phyloP scores from a whole-genome alignment of 164 flowering plant genomes.

The Annona cherimola region DNA sequence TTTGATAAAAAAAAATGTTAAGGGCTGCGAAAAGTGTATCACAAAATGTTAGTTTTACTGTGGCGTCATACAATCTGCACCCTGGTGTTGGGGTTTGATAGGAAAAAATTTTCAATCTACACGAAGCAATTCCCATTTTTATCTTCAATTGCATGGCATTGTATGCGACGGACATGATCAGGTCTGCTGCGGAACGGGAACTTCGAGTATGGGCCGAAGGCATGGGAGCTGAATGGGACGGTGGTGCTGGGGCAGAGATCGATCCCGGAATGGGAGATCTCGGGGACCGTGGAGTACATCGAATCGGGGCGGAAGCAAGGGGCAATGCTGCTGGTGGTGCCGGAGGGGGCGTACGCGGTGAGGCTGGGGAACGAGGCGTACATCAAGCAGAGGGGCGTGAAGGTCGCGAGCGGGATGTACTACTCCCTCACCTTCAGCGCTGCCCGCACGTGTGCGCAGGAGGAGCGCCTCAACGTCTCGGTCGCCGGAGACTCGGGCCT shows the following conservation, averaged over 20 bases:
- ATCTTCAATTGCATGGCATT: neutral
- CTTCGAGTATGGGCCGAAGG: constrained; percentile 72
- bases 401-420: constrained; percentile 35
- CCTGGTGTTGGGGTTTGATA: too few relatives aligned
- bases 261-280: constrained; percentile 65
- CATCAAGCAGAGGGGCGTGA: constrained; percentile 55
- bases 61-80: too few relatives aligned
- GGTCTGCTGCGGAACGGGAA: constrained; percentile 74
- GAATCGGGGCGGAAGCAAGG: constrained; percentile 78
- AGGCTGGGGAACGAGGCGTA: constrained; percentile 77
- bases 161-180: too few relatives aligned
- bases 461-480: constrained; percentile 52
- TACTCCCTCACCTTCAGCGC: constrained; percentile 69
- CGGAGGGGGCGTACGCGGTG: constrained; percentile 67
- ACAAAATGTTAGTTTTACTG: too few relatives aligned
- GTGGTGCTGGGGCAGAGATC: constrained; percentile 37
- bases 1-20: too few relatives aligned
- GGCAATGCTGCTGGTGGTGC: constrained; percentile 80
- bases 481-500: constrained; percentile 40
- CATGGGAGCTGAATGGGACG: constrained; percentile 58
- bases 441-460: constrained; percentile 73
- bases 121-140: neutral
- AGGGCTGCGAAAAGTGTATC: too few relatives aligned
- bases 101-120: neutral
- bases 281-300: constrained; percentile 80